These are phyloP conservation scores for Meyerozyma athensensis DNA, from an alignment of 1,139 yeast genomes.

Conservation along the genomic window DNA sequence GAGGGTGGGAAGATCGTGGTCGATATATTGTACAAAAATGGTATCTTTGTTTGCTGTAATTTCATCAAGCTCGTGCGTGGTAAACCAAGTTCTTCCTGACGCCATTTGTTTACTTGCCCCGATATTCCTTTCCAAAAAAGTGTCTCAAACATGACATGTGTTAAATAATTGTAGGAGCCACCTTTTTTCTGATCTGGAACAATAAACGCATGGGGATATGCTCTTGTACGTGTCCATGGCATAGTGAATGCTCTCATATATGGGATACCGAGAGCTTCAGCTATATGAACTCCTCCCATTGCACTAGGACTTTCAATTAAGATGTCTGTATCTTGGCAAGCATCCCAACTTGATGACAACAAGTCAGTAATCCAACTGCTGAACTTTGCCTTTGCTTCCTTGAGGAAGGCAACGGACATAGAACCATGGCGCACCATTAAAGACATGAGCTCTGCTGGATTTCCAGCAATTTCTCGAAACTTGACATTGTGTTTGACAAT, in stretches of 20 bases:
- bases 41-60: slow-evolving; percentile 74
- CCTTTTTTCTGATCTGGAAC: slow-evolving; percentile 93
- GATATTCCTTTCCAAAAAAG: slow-evolving; percentile 92
- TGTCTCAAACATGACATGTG: slow-evolving; percentile 89
- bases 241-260: slow-evolving; percentile 93
- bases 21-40: slow-evolving; percentile 84
- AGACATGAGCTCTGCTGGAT: slow-evolving; percentile 88
- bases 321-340: slow-evolving; percentile 80
- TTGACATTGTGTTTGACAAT: slow-evolving; percentile 59
- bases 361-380: slow-evolving; percentile 77
- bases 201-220: slow-evolving; percentile 93
- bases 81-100: slow-evolving; percentile 59
- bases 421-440: slow-evolving; percentile 90
- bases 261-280: slow-evolving; percentile 85
- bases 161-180: slow-evolving; percentile 85
- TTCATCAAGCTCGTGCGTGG: slow-evolving; percentile 66
- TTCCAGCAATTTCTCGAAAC: slow-evolving; percentile 80
- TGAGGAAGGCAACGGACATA: slow-evolving; percentile 74
- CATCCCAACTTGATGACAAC: slow-evolving; percentile 70
- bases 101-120: slow-evolving; percentile 86
- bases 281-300: slow-evolving; percentile 92
- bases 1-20: slow-evolving; percentile 89
- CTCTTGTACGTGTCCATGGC: slow-evolving; percentile 97
- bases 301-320: slow-evolving; percentile 92
- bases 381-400: slow-evolving; percentile 78